Percentiles rank a stretch among this genome's conserved stretches.
These are phyloP conservation scores for Millerozyma acaciae DNA, from an alignment of 805 yeast genomes.

Conservation along the genomic window DNA sequence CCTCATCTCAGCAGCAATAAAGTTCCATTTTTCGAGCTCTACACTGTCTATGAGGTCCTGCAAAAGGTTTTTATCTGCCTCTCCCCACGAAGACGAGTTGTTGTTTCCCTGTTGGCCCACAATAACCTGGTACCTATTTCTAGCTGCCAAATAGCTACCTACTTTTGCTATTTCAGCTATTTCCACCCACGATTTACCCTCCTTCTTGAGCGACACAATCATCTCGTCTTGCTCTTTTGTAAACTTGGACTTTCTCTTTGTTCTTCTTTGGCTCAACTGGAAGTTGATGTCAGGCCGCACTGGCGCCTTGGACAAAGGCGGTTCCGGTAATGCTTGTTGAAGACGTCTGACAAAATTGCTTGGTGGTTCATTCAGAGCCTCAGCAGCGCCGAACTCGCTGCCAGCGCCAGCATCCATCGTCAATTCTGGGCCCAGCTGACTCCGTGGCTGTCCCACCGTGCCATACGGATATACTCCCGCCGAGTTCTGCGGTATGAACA, in stretches of 20 bases:
- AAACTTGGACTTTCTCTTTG: constrained; percentile 65
- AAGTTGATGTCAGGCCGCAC: constrained; percentile 41
- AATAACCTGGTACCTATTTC: constrained; percentile 74
- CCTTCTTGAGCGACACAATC: constrained; percentile 56
- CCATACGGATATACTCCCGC: background rate
- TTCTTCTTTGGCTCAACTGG: constrained; percentile 44
- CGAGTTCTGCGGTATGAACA: constrained; percentile 19
- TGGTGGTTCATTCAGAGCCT: no score
- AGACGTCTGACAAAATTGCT: constrained; percentile 24
- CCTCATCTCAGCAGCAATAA: constrained; percentile 57
- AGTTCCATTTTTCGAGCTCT: constrained; percentile 67
- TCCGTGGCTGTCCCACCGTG: constrained; percentile 4
- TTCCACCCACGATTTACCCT: constrained; percentile 69
- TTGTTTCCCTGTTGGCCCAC: constrained; percentile 79
- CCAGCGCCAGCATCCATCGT: constrained; percentile 5
- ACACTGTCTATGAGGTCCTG: constrained; percentile 61
- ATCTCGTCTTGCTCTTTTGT: constrained; percentile 63
- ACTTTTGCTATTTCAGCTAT: constrained; percentile 64
- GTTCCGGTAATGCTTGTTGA: constrained; percentile 39
- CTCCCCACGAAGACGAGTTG: constrained; percentile 60
- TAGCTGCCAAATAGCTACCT: constrained; percentile 65
- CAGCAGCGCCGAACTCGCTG: constrained; percentile 5
- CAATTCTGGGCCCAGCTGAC: constrained; percentile 1
- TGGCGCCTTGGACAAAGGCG: constrained; percentile 44
- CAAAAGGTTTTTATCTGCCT: constrained; percentile 49